These are phyloP conservation scores for Podaxis carcinomalis DNA, from an alignment of 768 basidiomycete genomes.

Conservation along the genomic window DNA sequence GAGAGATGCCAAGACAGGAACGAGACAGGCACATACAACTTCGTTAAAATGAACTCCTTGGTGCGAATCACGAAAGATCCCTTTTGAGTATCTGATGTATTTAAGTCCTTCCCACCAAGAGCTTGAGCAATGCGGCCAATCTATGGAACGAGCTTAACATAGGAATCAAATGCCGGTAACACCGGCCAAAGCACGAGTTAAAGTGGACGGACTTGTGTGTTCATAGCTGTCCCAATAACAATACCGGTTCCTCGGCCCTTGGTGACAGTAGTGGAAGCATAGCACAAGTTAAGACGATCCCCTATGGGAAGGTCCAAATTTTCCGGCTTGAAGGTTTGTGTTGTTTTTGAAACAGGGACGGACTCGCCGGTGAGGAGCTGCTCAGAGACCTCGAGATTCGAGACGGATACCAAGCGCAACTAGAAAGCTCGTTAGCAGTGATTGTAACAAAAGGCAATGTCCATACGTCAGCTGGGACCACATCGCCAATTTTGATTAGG, in stretches of 20 bases:
- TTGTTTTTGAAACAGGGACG: conserved; percentile 38
- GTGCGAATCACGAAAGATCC: conserved; percentile 22
- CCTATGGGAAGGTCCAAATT: conserved; percentile 35
- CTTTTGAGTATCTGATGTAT: conserved; percentile 14
- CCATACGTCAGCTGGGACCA: conserved; percentile 40
- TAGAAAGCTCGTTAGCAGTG: conserved; percentile 16
- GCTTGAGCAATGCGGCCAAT: conserved; percentile 34
- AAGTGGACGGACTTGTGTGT: conserved; percentile 42
- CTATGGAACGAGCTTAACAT: conserved; percentile 14
- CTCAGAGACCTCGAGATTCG: conserved; percentile 48
- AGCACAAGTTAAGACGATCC: conserved; percentile 39
- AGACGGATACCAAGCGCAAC: conserved; percentile 38
- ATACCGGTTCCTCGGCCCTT: conserved; percentile 49
- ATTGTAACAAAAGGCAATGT: conserved; percentile 18
- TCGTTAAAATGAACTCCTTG: conserved; percentile 18
- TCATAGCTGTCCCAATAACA: conserved; percentile 46
- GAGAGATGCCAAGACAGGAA: no score
- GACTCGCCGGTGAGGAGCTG: conserved; percentile 51
- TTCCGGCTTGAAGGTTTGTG: conserved; percentile 24
- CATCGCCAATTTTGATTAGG: conserved; percentile 35
- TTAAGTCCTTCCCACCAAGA: conserved; percentile 28
- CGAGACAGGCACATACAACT: conserved; percentile 23
- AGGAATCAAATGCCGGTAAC: background rate
- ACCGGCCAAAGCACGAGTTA: conserved; percentile 17
- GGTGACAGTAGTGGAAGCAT: conserved; percentile 36